Conservation (phyloP, 352 stramenopile species). For the Pythium aphanidermatum region DNA sequence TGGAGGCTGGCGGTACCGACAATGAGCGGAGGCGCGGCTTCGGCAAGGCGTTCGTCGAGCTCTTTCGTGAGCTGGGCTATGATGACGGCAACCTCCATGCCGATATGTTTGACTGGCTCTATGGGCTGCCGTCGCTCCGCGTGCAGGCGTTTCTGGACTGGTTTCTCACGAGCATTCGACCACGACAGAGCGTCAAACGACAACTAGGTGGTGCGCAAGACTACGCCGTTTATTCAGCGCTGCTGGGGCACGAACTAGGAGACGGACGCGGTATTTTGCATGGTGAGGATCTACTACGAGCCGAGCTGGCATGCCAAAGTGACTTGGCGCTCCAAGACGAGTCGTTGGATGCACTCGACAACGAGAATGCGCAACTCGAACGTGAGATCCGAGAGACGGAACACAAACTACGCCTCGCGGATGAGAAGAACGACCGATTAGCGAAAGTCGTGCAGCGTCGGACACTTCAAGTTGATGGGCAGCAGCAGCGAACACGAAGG, state of each 20-base stretch:
- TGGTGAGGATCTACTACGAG: slow-evolving; percentile 17
- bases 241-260: slow-evolving; percentile 11
- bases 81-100: slow-evolving; percentile 23
- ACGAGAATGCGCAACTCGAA: slow-evolving; percentile 19
- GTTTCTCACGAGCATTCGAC: slow-evolving; percentile 25
- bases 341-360: slow-evolving; percentile 23
- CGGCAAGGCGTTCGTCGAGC: slow-evolving; percentile 25
- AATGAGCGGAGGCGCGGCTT: slow-evolving; percentile 6
- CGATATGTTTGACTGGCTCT: slow-evolving; percentile 31
- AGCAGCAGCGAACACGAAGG: slow-evolving; percentile 3
- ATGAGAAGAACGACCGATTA: slow-evolving; percentile 24
- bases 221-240: slow-evolving; percentile 24
- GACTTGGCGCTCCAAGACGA: slow-evolving; percentile 17
- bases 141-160: slow-evolving; percentile 41
- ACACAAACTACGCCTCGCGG: slow-evolving; percentile 16
- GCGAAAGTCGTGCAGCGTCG: slow-evolving; percentile 21
- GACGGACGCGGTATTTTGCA: slow-evolving; percentile 5
- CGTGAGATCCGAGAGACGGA: slow-evolving; percentile 27
- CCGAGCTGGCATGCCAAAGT: slow-evolving; percentile 14
- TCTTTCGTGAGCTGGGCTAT: slow-evolving; percentile 32
- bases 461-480: slow-evolving; percentile 3
- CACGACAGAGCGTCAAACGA: slow-evolving; percentile 24
- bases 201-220: slow-evolving; percentile 18
- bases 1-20: slow-evolving; percentile 1
- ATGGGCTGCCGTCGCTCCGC: slow-evolving; percentile 32